A percentile compares a stretch with the other conserved stretches of the same genome.
Conservation (phyloP, 148 eudicot genomes). For the Silene uniflora region DNA sequence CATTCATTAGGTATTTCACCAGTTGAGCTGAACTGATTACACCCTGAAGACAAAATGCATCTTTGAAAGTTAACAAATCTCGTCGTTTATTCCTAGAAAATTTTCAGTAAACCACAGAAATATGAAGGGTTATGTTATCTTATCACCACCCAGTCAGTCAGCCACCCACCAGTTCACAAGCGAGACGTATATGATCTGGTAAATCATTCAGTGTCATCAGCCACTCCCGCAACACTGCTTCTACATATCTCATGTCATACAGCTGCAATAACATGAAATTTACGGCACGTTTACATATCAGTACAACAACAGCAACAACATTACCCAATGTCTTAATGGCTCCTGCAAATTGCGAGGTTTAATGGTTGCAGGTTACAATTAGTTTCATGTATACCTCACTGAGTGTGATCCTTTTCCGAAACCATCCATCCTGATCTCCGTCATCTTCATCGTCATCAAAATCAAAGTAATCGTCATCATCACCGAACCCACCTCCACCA, state of each 20-base stretch:
- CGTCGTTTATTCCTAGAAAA: neutral
- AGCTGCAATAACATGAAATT: conserved; percentile 31
- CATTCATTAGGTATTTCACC: conserved; percentile 56
- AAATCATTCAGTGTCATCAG: conserved; percentile 73
- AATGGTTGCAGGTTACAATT: too few relatives aligned
- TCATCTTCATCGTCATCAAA: too few relatives aligned
- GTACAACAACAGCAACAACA: too few relatives aligned
- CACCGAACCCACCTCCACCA: conserved; percentile 30
- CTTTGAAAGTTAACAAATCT: neutral
- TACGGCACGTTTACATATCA: neutral
- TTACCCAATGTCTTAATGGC: too few relatives aligned
- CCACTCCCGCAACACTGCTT: conserved; percentile 80
- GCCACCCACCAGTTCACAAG: conserved; percentile 58
- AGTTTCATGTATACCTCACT: conserved; percentile 49
- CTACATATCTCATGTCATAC: conserved; percentile 57
- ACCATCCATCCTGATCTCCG: conserved; percentile 31
- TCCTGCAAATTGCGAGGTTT: too few relatives aligned
- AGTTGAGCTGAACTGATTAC: conserved; percentile 72
- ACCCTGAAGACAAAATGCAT: conserved; percentile 39
- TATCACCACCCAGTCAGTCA: neutral
- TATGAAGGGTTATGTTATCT: neutral
- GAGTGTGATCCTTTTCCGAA: conserved; percentile 52
- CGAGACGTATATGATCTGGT: conserved; percentile 66
- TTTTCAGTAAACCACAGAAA: neutral
- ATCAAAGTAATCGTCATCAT: conserved; percentile 36